Base-by-base conservation (phyloP, 495 filamentous ascomycete species). In the Penicillium ucsense region DNA sequence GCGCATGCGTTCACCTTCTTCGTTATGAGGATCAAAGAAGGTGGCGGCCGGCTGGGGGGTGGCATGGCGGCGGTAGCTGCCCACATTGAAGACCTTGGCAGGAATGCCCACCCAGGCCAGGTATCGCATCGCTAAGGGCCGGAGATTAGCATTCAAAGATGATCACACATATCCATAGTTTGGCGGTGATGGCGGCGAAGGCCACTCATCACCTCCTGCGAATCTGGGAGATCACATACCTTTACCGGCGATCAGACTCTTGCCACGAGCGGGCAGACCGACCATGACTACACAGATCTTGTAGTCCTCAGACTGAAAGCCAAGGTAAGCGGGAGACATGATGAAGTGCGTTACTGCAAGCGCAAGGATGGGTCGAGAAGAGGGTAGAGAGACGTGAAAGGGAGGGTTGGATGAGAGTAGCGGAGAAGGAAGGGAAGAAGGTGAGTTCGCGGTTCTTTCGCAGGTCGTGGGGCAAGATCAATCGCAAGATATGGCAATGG, bases 201-300 rank as follows among this genome's bases (percentile, higher is more conserved):
- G 20, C 20, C 20, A 2, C 20, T 20, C 20, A 20, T 20, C 20
- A 20, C 20, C 20, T 20, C 20, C 20, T 20, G 3, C 35, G 9
- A 4, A 3, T 3, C 12, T 3, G 8, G 28, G 4, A 8, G 35
- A 6, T 34, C 35, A 36, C 33, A 28, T 74, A 95, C 92, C 90
- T 75, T 95, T 96, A 57, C 92, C 88, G 34, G 92, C 91, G 59
- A 98, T 97, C 57, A 95, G 82, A 67, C 86, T 92, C 76, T 98
- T 98, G 59, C 92, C 92, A 45, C 92, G 77, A 47, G 92, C 92
- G 36, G 92, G 92, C 50, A 98, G 73, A 37, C 92, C 92, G 41
- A 98, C 92, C 92, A 98, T 96, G 46, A 97, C 86, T n/a, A 98
- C 90, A 58, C 89, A 95, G 65, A 98, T 94, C 60, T 84, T 85